A percentile compares a stretch with the other conserved stretches of the same genome.
These are phyloP conservation scores for Gynostemma pentaphyllum DNA, from an alignment of 306 rosid genomes.

Conservation along the genomic window DNA sequence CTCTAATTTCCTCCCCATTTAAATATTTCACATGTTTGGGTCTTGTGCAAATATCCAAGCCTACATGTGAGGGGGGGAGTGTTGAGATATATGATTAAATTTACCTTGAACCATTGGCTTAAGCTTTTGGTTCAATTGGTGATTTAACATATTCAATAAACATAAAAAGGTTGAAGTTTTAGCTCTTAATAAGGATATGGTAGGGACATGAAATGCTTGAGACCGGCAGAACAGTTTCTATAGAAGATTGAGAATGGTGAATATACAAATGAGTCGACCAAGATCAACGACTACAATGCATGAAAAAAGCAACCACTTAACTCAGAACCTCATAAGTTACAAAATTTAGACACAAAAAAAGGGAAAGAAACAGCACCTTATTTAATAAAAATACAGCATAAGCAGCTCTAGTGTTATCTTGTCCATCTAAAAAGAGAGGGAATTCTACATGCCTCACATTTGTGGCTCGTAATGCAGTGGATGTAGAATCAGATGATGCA, in stretches of 20 bases:
- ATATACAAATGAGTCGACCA: neutral
- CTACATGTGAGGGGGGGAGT: too few relatives aligned
- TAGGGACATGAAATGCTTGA: neutral
- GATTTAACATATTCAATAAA: too few relatives aligned
- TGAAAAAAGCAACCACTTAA: neutral
- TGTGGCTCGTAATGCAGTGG: slow-evolving; percentile 24
- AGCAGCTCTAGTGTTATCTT: slow-evolving; percentile 90
- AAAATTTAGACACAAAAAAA: slow-evolving; percentile 2
- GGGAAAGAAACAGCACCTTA: slow-evolving; percentile 48
- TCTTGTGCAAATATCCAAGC: too few relatives aligned
- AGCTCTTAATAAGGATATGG: too few relatives aligned
- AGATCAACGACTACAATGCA: neutral
- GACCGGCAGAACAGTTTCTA: neutral
- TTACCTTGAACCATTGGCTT: too few relatives aligned
- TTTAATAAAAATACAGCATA: slow-evolving; percentile 87
- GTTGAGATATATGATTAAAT: too few relatives aligned
- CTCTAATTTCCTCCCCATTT: too few relatives aligned
- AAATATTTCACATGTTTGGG: too few relatives aligned
- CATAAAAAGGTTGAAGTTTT: neutral
- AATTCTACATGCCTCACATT: slow-evolving; percentile 55
- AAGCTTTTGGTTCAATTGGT: too few relatives aligned
- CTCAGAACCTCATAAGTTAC: neutral
- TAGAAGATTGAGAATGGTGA: neutral
- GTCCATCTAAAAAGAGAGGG: slow-evolving; percentile 88
- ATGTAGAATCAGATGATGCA: slow-evolving; percentile 36